Base-by-base conservation (phyloP, 2,329 filamentous ascomycete species). In the Phialocephala subalpina region DNA sequence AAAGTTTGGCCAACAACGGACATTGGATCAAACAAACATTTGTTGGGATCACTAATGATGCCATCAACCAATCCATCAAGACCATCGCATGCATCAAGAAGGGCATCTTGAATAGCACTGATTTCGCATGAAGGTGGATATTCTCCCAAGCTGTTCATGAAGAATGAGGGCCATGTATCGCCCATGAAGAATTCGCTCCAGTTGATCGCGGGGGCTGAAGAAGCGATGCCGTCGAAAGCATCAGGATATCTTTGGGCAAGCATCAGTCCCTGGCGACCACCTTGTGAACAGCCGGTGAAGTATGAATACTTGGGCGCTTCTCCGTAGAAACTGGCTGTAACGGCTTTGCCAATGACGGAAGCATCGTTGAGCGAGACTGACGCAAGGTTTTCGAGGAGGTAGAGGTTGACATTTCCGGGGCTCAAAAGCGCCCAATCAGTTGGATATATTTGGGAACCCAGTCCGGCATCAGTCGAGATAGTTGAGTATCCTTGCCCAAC, bases 191-290 rank as follows among this genome's bases (percentile, higher is more conserved):
- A 60, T 9, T 27, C 35, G 14, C 29, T 38, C 65, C 53, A 65
- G 59, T 80, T 77, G 60, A 80, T 74, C 1, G 78, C 79, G 8
- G 80, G 79, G 4, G 78, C 75, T 1, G 67, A 66, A 12, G 79
- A 77, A 7, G 79, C 56, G 40, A 82, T 80, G 22, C 80, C 79
- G 66, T 82, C 75, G 56, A 77, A 81, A 8, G 73, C 69, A 0
- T 71, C 61, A 5, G 78, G 78, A 61, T 75, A 80, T 12, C 73
- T 66, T 62, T 81, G 79, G 4, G 78, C 78, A 7, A 72, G 53
- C 70, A 75, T 76, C 18, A 78, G 59, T 5, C 77, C 78, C 61
- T 79, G 77, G 18, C 78, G 57, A 12, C 78, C 78, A 22, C 78
- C 78, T 25, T 74, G 77, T 18, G 76, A 78, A 62, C 78, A 79